phyloP scores from a whole-genome alignment of 768 basidiomycete species.

The Flagelloscypha sp. region DNA sequence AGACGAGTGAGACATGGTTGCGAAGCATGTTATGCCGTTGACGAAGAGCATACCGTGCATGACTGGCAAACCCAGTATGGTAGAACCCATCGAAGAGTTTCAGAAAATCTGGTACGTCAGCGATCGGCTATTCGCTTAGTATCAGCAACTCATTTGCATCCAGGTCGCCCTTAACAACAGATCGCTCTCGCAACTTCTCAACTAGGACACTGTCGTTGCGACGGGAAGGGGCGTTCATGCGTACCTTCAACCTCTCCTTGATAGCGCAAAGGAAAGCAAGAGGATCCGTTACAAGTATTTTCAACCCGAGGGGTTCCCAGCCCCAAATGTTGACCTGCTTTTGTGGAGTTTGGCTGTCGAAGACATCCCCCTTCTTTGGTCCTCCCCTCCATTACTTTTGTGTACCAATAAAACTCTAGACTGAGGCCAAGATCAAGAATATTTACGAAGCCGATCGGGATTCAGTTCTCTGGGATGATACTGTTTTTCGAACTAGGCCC shows the following conservation, averaged over 20 bases:
- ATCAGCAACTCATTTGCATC: too few species aligned
- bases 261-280: slow-evolving; percentile 41
- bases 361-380: slow-evolving; percentile 26
- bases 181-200: slow-evolving; percentile 46
- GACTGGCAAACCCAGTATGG: slow-evolving; percentile 44
- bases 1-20: slow-evolving; percentile 33
- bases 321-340: slow-evolving; percentile 58
- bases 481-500: slow-evolving; percentile 58
- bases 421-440: slow-evolving; percentile 47
- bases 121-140: too few species aligned
- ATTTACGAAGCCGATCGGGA: slow-evolving; percentile 60
- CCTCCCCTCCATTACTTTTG: neutral
- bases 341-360: slow-evolving; percentile 50
- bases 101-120: slow-evolving; percentile 62
- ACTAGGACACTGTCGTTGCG: slow-evolving; percentile 59
- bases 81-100: slow-evolving; percentile 45
- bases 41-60: slow-evolving; percentile 32
- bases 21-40: slow-evolving; percentile 50
- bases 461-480: slow-evolving; percentile 61
- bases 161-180: slow-evolving; percentile 53
- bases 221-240: slow-evolving; percentile 56
- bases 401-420: slow-evolving; percentile 20
- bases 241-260: slow-evolving; percentile 44
- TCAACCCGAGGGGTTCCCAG: slow-evolving; percentile 46
- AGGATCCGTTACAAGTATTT: slow-evolving; percentile 49